These are phyloP conservation scores for Neonectria coccinea DNA, from an alignment of 2,329 filamentous ascomycete species.

Conservation along the genomic window DNA sequence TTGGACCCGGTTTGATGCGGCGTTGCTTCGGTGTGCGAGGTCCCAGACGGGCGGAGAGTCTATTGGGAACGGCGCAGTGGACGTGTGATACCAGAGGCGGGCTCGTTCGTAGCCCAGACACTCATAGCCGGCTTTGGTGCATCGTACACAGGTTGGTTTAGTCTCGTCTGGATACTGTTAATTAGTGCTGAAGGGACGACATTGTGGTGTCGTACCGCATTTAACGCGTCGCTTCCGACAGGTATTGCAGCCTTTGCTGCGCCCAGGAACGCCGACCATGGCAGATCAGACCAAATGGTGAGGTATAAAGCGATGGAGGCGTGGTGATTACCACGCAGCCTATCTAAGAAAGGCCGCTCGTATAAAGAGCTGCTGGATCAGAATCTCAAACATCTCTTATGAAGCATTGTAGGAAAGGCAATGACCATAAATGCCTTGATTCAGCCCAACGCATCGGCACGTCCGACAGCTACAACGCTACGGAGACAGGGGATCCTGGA, in stretches of 20 bases:
- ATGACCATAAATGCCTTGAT: not conserved
- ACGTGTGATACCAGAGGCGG: slow-evolving; percentile 26
- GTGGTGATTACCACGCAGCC: too few species aligned
- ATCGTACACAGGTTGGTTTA: slow-evolving; percentile 22
- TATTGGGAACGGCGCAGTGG: slow-evolving; percentile 22
- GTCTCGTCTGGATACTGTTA: slow-evolving; percentile 19
- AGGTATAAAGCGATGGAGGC: too few species aligned
- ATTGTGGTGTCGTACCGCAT: slow-evolving; percentile 24
- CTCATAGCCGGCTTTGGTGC: slow-evolving; percentile 27
- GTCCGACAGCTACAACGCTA: not conserved
- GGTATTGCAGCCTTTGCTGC: slow-evolving; percentile 40
- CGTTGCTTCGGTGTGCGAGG: not conserved
- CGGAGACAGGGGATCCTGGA: not conserved
- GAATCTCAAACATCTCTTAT: not conserved
- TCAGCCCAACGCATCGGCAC: not conserved
- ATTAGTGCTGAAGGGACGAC: not conserved
- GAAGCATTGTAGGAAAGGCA: not conserved
- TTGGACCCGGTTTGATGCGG: not conserved
- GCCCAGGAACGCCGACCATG: slow-evolving; percentile 33
- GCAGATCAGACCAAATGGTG: too few species aligned
- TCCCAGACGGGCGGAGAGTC: not conserved
- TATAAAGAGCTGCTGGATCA: too few species aligned
- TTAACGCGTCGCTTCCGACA: slow-evolving; percentile 35
- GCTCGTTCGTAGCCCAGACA: slow-evolving; percentile 24
- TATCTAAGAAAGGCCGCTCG: too few species aligned